These are phyloP conservation scores for Tricholoma matsutake DNA, from an alignment of 768 basidiomycete genomes.

Conservation along the genomic window DNA sequence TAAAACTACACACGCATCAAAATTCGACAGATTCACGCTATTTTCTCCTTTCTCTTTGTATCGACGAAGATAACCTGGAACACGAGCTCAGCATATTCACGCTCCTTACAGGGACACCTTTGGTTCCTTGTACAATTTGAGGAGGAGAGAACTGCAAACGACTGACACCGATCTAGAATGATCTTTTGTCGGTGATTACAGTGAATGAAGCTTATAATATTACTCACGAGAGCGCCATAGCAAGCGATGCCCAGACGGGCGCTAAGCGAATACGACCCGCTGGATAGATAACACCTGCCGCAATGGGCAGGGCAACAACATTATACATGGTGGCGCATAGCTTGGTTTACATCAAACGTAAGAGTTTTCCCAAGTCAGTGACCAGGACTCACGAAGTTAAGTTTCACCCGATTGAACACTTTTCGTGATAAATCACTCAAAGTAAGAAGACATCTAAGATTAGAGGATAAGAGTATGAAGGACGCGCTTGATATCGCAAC, in stretches of 20 bases:
- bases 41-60: no score
- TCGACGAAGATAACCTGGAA: no score
- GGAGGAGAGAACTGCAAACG: slow-evolving; percentile 56
- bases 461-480: slow-evolving; percentile 73
- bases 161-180: slow-evolving; percentile 56
- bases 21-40: no score
- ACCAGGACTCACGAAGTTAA: slow-evolving; percentile 61
- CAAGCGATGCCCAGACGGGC: slow-evolving; percentile 79
- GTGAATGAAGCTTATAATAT: not conserved
- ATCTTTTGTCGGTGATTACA: not conserved
- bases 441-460: slow-evolving; percentile 56
- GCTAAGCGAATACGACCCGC: slow-evolving; percentile 59
- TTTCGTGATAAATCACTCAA: slow-evolving; percentile 60
- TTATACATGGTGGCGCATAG: slow-evolving; percentile 72
- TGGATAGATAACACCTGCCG: slow-evolving; percentile 77
- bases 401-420: slow-evolving; percentile 65
- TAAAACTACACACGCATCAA: no score
- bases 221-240: slow-evolving; percentile 75
- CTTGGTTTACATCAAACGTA: slow-evolving; percentile 26
- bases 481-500: slow-evolving; percentile 76
- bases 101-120: not conserved
- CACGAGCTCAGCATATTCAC: not conserved
- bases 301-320: slow-evolving; percentile 63
- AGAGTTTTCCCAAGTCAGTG: not conserved
- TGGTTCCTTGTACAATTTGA: slow-evolving; percentile 46